These are phyloP conservation scores for Sporisorium scitamineum DNA, from an alignment of 1,284 basidiomycete genomes.

Conservation along the genomic window DNA sequence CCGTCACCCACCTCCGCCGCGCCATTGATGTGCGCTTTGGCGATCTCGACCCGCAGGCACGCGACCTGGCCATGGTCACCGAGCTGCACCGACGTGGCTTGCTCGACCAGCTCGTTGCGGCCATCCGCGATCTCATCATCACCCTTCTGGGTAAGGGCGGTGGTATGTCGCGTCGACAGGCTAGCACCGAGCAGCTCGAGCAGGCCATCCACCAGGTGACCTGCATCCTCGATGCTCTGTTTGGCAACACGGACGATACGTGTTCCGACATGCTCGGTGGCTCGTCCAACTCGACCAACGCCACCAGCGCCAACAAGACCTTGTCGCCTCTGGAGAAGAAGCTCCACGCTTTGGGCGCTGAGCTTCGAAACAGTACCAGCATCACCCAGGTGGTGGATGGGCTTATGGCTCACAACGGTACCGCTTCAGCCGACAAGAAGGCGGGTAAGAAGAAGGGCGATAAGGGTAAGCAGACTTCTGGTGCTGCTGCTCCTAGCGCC, in stretches of 20 bases:
- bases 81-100: slow-evolving; percentile 54
- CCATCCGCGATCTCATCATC: slow-evolving; percentile 48
- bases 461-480: slow-evolving; percentile 11
- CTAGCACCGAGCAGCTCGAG: slow-evolving; percentile 33
- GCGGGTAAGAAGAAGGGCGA: slow-evolving; percentile 19
- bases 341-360: slow-evolving; percentile 22
- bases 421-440: slow-evolving; percentile 15
- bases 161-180: slow-evolving; percentile 38
- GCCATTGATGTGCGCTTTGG: slow-evolving; percentile 39
- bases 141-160: slow-evolving; percentile 49
- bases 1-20: slow-evolving; percentile 32
- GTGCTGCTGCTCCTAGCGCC: slow-evolving; percentile 10
- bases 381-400: slow-evolving; percentile 41
- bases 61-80: slow-evolving; percentile 41
- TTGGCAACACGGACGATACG: slow-evolving; percentile 40
- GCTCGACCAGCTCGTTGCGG: slow-evolving; percentile 54
- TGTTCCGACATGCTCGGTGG: slow-evolving; percentile 38
- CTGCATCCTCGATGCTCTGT: slow-evolving; percentile 52
- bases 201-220: slow-evolving; percentile 49
- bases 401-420: slow-evolving; percentile 20
- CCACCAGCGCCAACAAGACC: slow-evolving; percentile 20
- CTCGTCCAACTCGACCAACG: slow-evolving; percentile 39
- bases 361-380: slow-evolving; percentile 41
- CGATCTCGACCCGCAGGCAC: slow-evolving; percentile 36
- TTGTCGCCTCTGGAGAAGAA: slow-evolving; percentile 33